Conservation (phyloP, 768 basidiomycete genomes). For the Mycena epipterygia region DNA sequence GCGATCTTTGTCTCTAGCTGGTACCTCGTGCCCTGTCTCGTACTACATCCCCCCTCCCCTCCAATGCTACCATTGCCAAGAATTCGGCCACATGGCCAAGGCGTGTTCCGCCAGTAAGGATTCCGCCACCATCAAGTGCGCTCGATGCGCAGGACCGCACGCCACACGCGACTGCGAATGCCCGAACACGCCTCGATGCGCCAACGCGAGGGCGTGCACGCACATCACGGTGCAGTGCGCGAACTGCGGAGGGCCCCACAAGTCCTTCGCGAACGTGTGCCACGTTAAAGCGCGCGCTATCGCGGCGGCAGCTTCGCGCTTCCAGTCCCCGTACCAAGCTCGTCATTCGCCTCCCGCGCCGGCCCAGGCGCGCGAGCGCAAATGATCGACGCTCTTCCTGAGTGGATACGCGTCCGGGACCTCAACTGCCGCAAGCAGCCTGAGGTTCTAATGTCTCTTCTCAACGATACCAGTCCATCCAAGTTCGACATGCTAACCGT, state of each 20-base stretch:
- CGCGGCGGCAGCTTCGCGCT: background rate
- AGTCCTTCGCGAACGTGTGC: background rate
- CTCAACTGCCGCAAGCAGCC: constrained; percentile 15
- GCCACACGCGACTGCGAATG: constrained; percentile 5
- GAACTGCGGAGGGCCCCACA: constrained; percentile 8
- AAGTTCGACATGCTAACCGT: background rate
- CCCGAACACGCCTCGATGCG: constrained; percentile 12
- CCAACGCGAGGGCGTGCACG: constrained; percentile 6
- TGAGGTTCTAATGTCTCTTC: constrained; percentile 8
- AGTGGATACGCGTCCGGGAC: constrained; percentile 7
- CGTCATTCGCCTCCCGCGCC: constrained; percentile 15
- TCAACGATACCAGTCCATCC: constrained; percentile 8
- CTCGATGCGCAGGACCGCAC: constrained; percentile 1
- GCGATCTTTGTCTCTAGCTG: background rate
- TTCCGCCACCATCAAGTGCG: constrained; percentile 5
- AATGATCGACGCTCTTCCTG: background rate
- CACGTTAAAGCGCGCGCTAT: background rate
- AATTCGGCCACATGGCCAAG: constrained; percentile 15
- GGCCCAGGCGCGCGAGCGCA: constrained; percentile 6
- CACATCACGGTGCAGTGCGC: constrained; percentile 7
- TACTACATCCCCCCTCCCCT: constrained; percentile 2
- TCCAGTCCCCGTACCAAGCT: background rate
- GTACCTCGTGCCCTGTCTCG: constrained; percentile 9
- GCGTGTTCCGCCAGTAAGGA: constrained; percentile 12
- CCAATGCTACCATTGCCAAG: constrained; percentile 10